phyloP scores from a whole-genome alignment of 2,329 filamentous ascomycete genomes.

The Aspergillus eucalypticola region DNA sequence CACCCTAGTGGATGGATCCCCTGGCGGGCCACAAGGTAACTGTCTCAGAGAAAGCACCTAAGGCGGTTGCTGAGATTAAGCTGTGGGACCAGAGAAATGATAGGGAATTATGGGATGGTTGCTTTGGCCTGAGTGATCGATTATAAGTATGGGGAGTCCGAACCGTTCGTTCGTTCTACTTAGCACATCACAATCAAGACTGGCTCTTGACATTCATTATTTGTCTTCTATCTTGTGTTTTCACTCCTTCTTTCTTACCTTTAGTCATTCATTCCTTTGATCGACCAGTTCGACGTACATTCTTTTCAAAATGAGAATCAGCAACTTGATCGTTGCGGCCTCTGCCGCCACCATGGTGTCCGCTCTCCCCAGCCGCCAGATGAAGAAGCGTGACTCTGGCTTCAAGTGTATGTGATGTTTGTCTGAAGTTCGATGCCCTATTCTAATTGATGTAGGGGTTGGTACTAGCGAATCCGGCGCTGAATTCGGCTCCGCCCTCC shows the following conservation, averaged over 20 bases:
- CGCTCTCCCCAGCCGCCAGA: slow-evolving; percentile 27
- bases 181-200: slow-evolving; percentile 13
- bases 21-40: background rate
- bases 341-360: slow-evolving; percentile 30
- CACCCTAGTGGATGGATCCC: slow-evolving; percentile 7
- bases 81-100: slow-evolving; percentile 2
- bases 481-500: slow-evolving; percentile 63
- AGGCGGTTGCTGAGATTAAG: slow-evolving; percentile 3
- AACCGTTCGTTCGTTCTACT: slow-evolving; percentile 5
- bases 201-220: slow-evolving; percentile 15
- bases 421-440: background rate
- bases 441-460: slow-evolving; percentile 20
- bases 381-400: slow-evolving; percentile 29
- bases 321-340: slow-evolving; percentile 31
- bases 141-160: slow-evolving; percentile 5
- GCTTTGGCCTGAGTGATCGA: background rate
- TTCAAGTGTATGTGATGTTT: slow-evolving; percentile 25
- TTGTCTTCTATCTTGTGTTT: slow-evolving; percentile 11
- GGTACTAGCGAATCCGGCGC: slow-evolving; percentile 60
- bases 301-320: slow-evolving; percentile 33
- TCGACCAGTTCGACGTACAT: slow-evolving; percentile 28
- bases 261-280: slow-evolving; percentile 16
- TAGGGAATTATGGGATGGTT: background rate
- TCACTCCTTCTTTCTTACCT: slow-evolving; percentile 11
- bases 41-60: slow-evolving; percentile 7